Evolutionary conservation across 2,329 filamentous ascomycete genomes (phyloP), one percentile per base, ranked within the genome.

Genomic region (Cordyceps farinosa): DNA sequence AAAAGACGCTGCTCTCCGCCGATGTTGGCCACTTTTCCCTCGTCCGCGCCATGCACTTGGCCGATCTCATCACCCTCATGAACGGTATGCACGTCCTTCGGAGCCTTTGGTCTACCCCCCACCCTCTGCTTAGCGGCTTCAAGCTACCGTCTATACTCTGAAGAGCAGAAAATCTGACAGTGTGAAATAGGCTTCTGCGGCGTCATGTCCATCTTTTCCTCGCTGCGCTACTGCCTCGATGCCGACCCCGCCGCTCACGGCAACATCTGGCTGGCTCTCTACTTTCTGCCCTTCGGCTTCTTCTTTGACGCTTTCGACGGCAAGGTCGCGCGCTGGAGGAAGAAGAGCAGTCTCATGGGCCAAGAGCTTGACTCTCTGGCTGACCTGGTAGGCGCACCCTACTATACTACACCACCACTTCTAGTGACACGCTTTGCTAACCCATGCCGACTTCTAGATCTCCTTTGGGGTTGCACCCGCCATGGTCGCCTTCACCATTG

Each of bases 221-320:
- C 92, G 30, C 86, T 99, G 79, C 91, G 92, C 69, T 98, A 98
- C 83, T 95, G 90, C 76, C 84, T 96, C 66, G 30, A 53, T 13
- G 88, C 88, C 66, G 85, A 89, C 67, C 83, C 89, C 9, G 74
- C 82, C 64, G 80, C 89, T 61, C 81, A 86, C 69, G 81, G 80
- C 59, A 89, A 92, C 70, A 80, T 97, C 61, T 98, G 91, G 85
- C 79, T 88, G 40, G 93, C 95, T 2, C 86, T 99, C 55, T 86
- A 81, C 5, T 91, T 97, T 76, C 90, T 98, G 77, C 94, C 94
- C 0, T 91, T 97, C 65, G 93, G 92, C 5, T 82, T 98, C 13
- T 97, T 98, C 81, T 98, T 98, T 76, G 95, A 99, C 77, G 96
- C 97, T 74, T 92, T 98, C 84, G 95, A 99, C 76, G 95, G 95